These are phyloP conservation scores for Trichomonascus vanleenenianus DNA, from an alignment of 805 yeast genomes.

Conservation along the genomic window DNA sequence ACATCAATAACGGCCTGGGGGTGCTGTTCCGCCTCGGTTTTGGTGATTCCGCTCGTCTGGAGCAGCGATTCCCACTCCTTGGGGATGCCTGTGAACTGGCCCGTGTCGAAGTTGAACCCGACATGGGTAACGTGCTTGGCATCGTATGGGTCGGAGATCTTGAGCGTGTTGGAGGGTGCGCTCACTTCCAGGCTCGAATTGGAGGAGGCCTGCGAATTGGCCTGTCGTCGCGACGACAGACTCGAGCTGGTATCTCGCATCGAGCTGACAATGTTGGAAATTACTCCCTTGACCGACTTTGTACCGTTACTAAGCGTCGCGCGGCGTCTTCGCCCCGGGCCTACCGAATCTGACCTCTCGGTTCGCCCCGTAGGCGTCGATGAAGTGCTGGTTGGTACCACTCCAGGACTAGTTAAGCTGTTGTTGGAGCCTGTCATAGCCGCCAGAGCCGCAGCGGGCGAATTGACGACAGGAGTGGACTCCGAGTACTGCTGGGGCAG, in stretches of 20 bases:
- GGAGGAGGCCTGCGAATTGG: neutral
- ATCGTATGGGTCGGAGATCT: conserved; percentile 87
- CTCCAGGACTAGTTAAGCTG: too few relatives aligned
- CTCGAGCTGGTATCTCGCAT: conserved; percentile 6
- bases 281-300: conserved; percentile 19
- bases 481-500: conserved; percentile 1
- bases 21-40: conserved; percentile 79
- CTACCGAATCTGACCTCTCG: conserved; percentile 4
- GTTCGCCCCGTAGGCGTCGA: conserved; percentile 8
- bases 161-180: conserved; percentile 20
- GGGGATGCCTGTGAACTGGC: conserved; percentile 87
- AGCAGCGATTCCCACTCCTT: conserved; percentile 84
- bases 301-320: conserved; percentile 15
- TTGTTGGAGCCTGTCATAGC: neutral
- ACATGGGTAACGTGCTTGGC: conserved; percentile 93
- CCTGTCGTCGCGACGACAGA: neutral
- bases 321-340: conserved; percentile 12
- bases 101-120: conserved; percentile 75
- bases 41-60: conserved; percentile 80
- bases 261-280: conserved; percentile 19
- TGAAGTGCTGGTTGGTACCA: conserved; percentile 1
- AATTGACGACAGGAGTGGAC: neutral
- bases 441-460: neutral
- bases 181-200: conserved; percentile 4
- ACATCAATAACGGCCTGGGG: conserved; percentile 93